Evolutionary conservation across 345 rosid species (phyloP).

Genomic region (Hirschfeldia incana): DNA sequence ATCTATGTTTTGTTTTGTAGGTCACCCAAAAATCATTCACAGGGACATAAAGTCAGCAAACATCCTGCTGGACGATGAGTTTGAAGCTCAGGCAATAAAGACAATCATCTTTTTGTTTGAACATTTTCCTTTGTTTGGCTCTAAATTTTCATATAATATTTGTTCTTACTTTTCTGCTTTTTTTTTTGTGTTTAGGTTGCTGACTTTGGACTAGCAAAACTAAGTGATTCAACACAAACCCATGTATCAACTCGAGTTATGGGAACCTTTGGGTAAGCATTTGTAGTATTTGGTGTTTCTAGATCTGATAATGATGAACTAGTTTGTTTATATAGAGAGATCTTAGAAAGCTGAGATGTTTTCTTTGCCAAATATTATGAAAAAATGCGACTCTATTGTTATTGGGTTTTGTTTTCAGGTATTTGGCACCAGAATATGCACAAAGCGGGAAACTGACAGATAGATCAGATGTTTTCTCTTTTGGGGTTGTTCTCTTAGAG

Average conservation of each 20-base stretch:
- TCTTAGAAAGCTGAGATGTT: neutral
- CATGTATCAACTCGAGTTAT: constrained; percentile 98
- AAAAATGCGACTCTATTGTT: neutral
- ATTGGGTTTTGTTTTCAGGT: constrained; percentile 54
- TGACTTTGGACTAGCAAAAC: constrained; percentile 96
- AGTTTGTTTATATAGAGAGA: neutral
- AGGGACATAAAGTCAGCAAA: constrained; percentile 94
- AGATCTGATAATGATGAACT: neutral
- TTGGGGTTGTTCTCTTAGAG: constrained; percentile 95
- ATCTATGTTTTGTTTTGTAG: constrained; percentile 35
- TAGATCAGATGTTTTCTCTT: constrained; percentile 93
- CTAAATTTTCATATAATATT: constrained; percentile 46
- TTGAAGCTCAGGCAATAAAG: constrained; percentile 80
- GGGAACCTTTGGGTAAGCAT: constrained; percentile 96
- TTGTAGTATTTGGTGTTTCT: neutral
- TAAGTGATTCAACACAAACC: constrained; percentile 70
- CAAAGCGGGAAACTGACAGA: constrained; percentile 93
- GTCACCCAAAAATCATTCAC: constrained; percentile 94
- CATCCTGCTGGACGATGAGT: constrained; percentile 73
- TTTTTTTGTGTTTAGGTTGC: constrained; percentile 60
- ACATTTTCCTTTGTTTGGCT: constrained; percentile 23
- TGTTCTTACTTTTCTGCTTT: neutral
- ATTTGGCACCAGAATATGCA: constrained; percentile 96
- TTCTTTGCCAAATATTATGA: neutral
- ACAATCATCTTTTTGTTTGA: neutral